Base-by-base conservation (phyloP, 768 basidiomycete species). In the Gautieria morchelliformis region DNA sequence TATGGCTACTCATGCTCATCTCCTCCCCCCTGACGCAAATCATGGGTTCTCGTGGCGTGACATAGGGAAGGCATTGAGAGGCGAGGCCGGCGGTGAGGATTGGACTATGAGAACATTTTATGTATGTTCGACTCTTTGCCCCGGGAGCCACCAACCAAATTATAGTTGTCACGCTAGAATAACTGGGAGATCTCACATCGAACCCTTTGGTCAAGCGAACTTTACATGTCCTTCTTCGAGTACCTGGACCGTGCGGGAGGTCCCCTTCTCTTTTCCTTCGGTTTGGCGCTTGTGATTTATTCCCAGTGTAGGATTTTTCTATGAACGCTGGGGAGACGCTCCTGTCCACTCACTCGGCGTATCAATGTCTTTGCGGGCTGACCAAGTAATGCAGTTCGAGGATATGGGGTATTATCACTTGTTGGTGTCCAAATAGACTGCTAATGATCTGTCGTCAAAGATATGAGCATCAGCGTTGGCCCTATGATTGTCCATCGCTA, bases 131-230 rank as follows among this genome's bases (percentile, higher is more conserved):
- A 15, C 47, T 41, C 24, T 57, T 52, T n/a, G 12, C 14, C 4
- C 6, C 15, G 12, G 10, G n/a, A 39, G 7, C n/a, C 11, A 17
- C 19, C 30, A 19, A 40, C 17, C n/a, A 19, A n/a, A 17, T 20
- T 19, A 32, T 68, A 5, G 27, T 27, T 27, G 27, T 27, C 27
- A 27, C 69, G 66, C 69, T 37, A 71, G 72, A 70, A 69, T 24
- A 73, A 73, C 62, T 73, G 71, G 56, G 72, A 72, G 56, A 71
- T 73, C 37, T 71, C 64, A n/a, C 67, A 68, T 46, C 70, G 71
- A 35, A 68, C 67, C 52, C 70, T 73, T 59, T 72, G 70, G 70
- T 60, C 69, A 39, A 65, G 63, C 12, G 64, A 70, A 41, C 62
- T 70, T 11, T 72, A 73, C 62, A 65, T 64, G 60, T 60, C 66